These are phyloP conservation scores for Backusella parvicylindrica DNA, from an alignment of 192 early-diverging fungal species.

Conservation along the genomic window DNA sequence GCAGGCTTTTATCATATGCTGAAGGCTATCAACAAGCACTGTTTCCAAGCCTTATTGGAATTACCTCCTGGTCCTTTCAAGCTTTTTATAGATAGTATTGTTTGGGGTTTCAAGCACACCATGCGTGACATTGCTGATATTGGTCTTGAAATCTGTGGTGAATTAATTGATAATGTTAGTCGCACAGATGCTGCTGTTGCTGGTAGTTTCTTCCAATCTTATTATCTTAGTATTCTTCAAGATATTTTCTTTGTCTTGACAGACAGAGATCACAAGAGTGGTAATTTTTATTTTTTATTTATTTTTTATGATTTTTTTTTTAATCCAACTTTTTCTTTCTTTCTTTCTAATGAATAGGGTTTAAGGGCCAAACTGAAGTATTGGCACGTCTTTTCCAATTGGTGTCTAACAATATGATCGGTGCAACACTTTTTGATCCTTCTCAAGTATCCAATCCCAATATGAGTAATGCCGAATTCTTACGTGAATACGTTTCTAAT, in stretches of 20 bases:
- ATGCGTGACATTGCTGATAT: constrained; percentile 96
- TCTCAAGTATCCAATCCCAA: constrained; percentile 65
- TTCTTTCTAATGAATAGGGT: constrained; percentile 52
- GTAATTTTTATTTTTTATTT: constrained; percentile 35
- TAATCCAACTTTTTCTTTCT: background rate
- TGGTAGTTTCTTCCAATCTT: constrained; percentile 88
- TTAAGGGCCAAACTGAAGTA: constrained; percentile 88
- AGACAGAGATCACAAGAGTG: constrained; percentile 95
- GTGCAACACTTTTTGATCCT: constrained; percentile 84
- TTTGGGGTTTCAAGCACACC: constrained; percentile 99
- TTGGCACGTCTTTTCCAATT: constrained; percentile 87
- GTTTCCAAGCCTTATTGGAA: constrained; percentile 88
- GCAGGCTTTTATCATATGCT: constrained; percentile 92
- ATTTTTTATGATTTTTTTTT: background rate
- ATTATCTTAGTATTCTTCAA: constrained; percentile 88
- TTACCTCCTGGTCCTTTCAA: constrained; percentile 86
- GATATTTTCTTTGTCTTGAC: constrained; percentile 97
- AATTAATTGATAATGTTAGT: constrained; percentile 86
- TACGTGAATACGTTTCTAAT: constrained; percentile 81
- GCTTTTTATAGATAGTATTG: constrained; percentile 90
- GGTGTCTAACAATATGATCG: constrained; percentile 78
- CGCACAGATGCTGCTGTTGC: constrained; percentile 68
- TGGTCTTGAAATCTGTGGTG: constrained; percentile 82
- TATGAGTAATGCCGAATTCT: constrained; percentile 76
- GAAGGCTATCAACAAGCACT: constrained; percentile 85